Evolutionary conservation across 345 rosid species (phyloP), one percentile per base, ranked within the genome.

Genomic region (Citrus trifoliata): DNA sequence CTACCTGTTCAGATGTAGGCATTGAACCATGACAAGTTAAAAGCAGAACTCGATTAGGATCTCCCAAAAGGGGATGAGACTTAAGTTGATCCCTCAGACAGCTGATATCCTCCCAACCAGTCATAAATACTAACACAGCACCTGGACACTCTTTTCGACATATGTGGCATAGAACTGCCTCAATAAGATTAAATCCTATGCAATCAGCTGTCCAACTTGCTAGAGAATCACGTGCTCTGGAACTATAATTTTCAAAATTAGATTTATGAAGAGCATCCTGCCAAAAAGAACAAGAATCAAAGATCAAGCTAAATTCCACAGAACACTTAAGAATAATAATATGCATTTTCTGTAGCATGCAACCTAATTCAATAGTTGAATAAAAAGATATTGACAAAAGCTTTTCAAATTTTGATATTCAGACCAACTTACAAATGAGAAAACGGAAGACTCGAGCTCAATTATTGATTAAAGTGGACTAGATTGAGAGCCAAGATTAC

Each of bases 41-140:
- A 76, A 96, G 91, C 79, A 93, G 84, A 76, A 96, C 93, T 84
- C 99, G 91, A 83, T 93, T 96, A 65, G 99, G 99, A 84, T 96
- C 99, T 67, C 98, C 99, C 53, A 96, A 63, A 82, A 96, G 98
- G 30, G 98, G 99, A 88, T 96, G 98, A 70, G 98, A 94, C 84
- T 93, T 93, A 66, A 96, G 87, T 87, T 96, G 98, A 84, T 96
- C 99, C 78, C 90, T 92, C 75, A 96, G 83, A 76, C 90, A 89
- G 83, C 92, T 96, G 81, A 94, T 96, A 85, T 96, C 99, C 79
- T 94, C 99, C 99, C 99, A 96, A 35, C 99, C 99, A 82, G 99
- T 96, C 93, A 96, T 89, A 88, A 96, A 96, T 51, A 96, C 98
- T 77, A 96, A 88, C 55, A 92, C 97, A 84, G 97, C 97, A 42